phyloP scores from a whole-genome alignment of 1,284 basidiomycete species.

The Leccinum subspadiceum region DNA sequence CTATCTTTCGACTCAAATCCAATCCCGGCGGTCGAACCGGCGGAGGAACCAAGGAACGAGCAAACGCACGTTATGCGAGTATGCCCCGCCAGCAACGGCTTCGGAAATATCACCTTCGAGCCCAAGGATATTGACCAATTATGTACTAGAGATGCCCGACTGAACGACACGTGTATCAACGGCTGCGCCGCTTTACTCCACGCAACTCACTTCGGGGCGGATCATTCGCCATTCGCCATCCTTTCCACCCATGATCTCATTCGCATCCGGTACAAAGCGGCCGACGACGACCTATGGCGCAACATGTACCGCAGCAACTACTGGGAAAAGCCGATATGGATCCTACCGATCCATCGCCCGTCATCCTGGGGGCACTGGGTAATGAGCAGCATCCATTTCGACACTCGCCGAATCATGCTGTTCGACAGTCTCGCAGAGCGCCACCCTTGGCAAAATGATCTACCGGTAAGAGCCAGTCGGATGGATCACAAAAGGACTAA shows the following conservation, averaged over 20 bases:
- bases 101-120: not conserved
- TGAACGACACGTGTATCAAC: constrained; percentile 18
- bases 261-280: not conserved
- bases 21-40: not conserved
- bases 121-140: not conserved
- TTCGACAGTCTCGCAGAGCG: constrained; percentile 13
- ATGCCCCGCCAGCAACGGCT: not conserved
- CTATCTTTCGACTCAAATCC: not conserved
- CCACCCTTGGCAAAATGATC: too few species aligned
- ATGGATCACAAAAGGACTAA: not conserved
- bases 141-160: not conserved
- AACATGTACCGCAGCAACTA: constrained; percentile 2
- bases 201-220: not conserved
- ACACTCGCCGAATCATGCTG: not conserved
- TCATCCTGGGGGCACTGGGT: constrained; percentile 15
- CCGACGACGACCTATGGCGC: constrained; percentile 11
- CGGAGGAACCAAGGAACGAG: not conserved
- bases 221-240: not conserved
- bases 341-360: constrained; percentile 12
- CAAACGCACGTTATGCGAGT: not conserved
- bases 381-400: not conserved
- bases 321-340: constrained; percentile 15
- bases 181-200: constrained; percentile 8
- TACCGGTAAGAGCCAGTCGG: not conserved
- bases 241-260: constrained; percentile 15